Percentiles rank a stretch among this genome's conserved stretches.
phyloP scores from a whole-genome alignment of 1,139 yeast species.

The Yamadazyma diospyri region DNA sequence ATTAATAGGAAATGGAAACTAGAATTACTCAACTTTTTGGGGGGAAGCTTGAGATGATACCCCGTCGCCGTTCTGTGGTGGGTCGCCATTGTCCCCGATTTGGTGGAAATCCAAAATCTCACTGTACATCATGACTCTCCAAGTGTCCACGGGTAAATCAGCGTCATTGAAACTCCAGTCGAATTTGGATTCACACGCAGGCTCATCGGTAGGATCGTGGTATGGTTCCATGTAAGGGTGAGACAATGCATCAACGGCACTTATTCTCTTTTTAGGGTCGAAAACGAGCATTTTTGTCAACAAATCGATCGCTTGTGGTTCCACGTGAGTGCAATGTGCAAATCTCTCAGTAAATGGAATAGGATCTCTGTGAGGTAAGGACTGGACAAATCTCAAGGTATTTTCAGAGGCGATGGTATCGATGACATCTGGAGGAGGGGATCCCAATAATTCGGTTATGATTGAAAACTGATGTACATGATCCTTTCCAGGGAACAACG shows the following conservation, averaged over 20 bases:
- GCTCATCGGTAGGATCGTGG: constrained; percentile 98
- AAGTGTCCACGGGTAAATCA: constrained; percentile 93
- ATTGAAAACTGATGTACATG: constrained; percentile 97
- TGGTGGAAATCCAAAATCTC: constrained; percentile 95
- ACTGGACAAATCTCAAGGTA: constrained; percentile 88
- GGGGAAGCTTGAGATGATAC: constrained; percentile 8
- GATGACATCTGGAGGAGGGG: constrained; percentile 95
- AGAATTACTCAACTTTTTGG: constrained; percentile 21
- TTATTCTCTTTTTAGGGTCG: constrained; percentile 90
- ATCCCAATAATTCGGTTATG: constrained; percentile 91
- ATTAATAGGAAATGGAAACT: too few relatives aligned
- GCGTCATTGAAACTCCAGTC: constrained; percentile 99
- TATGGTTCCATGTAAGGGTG: constrained; percentile 96
- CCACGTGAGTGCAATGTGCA: constrained; percentile 63
- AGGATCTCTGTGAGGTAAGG: constrained; percentile 90
- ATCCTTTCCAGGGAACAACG: constrained; percentile 96
- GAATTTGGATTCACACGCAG: constrained; percentile 85
- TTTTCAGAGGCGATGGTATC: constrained; percentile 95
- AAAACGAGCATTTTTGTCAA: constrained; percentile 87
- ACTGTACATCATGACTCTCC: constrained; percentile 99
- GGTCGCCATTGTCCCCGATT: constrained; percentile 43
- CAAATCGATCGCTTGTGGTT: constrained; percentile 88
- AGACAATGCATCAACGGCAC: constrained; percentile 84
- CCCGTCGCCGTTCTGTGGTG: constrained; percentile 5
- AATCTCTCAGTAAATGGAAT: constrained; percentile 83